phyloP scores from a whole-genome alignment of 2,329 filamentous ascomycete species.

The Colletotrichum echinochloae region DNA sequence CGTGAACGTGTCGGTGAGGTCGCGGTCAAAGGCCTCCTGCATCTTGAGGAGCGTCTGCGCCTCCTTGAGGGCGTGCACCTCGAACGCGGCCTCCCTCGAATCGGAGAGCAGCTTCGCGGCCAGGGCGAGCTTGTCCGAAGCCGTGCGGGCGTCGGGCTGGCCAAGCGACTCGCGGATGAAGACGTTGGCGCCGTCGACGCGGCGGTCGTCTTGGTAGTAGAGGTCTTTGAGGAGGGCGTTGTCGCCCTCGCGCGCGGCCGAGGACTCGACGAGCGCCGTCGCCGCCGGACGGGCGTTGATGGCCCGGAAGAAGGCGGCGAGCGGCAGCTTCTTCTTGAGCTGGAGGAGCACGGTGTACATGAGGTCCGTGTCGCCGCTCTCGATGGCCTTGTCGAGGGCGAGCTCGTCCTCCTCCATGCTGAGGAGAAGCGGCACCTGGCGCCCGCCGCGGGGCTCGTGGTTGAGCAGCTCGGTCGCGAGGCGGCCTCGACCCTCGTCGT shows the following conservation, averaged over 20 bases:
- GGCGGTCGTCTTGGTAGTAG: constrained; percentile 96
- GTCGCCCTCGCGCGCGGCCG: constrained; percentile 75
- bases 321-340: constrained; percentile 88
- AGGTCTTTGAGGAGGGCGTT: constrained; percentile 91
- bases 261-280: constrained; percentile 88
- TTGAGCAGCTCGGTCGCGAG: constrained; percentile 92
- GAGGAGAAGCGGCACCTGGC: constrained; percentile 91
- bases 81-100: constrained; percentile 81
- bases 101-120: constrained; percentile 87
- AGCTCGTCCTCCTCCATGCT: constrained; percentile 97
- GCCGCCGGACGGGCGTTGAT: constrained; percentile 89
- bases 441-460: constrained; percentile 93
- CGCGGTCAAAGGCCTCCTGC: constrained; percentile 88
- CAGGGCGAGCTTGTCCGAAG: constrained; percentile 88
- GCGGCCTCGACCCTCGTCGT: constrained; percentile 90
- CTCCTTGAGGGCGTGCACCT: constrained; percentile 82
- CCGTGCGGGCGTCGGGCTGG: constrained; percentile 76
- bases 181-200: constrained; percentile 87
- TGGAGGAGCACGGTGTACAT: constrained; percentile 90
- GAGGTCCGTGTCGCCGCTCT: constrained; percentile 94
- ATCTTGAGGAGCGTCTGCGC: constrained; percentile 82
- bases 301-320: constrained; percentile 91
- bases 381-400: constrained; percentile 94
- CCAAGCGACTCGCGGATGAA: constrained; percentile 86
- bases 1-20: constrained; percentile 80